These are phyloP conservation scores for Suhomyces canberraensis DNA, from an alignment of 805 yeast species.

Conservation along the genomic window DNA sequence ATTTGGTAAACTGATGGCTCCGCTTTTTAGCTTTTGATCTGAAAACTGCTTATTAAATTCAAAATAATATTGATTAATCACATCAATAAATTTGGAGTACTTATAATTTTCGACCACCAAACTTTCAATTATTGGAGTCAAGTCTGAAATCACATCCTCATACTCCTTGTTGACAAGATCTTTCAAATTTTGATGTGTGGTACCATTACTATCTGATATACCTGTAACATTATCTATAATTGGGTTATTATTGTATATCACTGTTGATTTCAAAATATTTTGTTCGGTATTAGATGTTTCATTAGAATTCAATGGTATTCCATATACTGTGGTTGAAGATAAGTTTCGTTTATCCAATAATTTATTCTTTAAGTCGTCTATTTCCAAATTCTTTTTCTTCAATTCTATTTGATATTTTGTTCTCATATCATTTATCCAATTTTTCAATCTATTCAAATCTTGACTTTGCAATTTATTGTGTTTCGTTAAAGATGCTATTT, in stretches of 20 bases:
- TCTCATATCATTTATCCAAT: conserved; percentile 27
- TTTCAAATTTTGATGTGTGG: neutral
- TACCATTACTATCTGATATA: conserved; percentile 2
- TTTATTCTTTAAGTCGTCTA: conserved; percentile 31
- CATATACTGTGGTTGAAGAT: conserved; percentile 26
- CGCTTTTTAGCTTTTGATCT: conserved; percentile 12
- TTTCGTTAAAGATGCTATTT: conserved; percentile 16
- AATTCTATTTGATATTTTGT: conserved; percentile 35
- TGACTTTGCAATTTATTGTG: conserved; percentile 25
- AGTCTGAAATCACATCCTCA: conserved; percentile 30
- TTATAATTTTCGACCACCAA: conserved; percentile 35
- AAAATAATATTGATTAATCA: conserved; percentile 25
- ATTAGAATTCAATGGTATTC: conserved; percentile 15
- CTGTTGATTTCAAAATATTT: conserved; percentile 18
- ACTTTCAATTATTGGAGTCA: conserved; percentile 34
- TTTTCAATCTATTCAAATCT: conserved; percentile 27
- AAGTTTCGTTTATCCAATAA: conserved; percentile 32
- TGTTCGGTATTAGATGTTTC: neutral
- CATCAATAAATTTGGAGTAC: conserved; percentile 29
- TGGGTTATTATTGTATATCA: conserved; percentile 32
- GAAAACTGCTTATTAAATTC: conserved; percentile 26
- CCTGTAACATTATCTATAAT: conserved; percentile 22
- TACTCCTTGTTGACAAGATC: conserved; percentile 20
- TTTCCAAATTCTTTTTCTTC: conserved; percentile 30
- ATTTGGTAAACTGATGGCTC: conserved; percentile 17